These are phyloP conservation scores for Tanacetum coccineum DNA, from an alignment of 129 eudicot species.

Conservation along the genomic window DNA sequence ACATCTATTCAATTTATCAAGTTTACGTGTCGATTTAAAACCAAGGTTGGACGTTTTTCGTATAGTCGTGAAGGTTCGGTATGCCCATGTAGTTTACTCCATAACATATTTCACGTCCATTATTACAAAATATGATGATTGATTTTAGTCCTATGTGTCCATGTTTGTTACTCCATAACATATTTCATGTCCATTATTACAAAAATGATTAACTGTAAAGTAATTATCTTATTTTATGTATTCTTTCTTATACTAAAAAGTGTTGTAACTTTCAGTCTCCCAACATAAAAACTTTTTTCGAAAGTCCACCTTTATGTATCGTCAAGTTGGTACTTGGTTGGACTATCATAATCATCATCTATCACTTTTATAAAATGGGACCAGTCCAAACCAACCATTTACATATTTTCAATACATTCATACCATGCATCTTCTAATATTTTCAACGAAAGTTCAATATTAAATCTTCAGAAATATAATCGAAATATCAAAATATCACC, in stretches of 20 bases:
- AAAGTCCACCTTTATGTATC: constrained; percentile 33
- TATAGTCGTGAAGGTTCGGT: background rate
- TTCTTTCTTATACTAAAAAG: constrained; percentile 13
- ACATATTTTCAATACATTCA: background rate
- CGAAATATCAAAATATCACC: background rate
- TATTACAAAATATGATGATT: background rate
- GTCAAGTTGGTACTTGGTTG: constrained; percentile 31
- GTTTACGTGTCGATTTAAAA: background rate
- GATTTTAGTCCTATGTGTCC: background rate
- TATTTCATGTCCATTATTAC: too few species aligned
- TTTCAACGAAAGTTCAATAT: background rate
- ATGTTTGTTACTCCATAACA: constrained; percentile 4
- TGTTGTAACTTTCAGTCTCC: constrained; percentile 15
- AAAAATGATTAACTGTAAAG: constrained; percentile 22
- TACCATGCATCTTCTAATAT: constrained; percentile 8
- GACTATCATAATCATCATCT: constrained; percentile 28
- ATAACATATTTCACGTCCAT: background rate
- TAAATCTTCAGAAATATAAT: background rate
- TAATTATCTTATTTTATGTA: background rate
- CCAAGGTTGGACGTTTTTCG: background rate
- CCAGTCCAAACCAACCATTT: constrained; percentile 5
- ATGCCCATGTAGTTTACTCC: background rate
- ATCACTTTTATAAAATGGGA: constrained; percentile 23
- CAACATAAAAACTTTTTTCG: constrained; percentile 16
- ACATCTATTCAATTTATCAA: background rate